A percentile compares a stretch with the other conserved stretches of the same genome.
Conservation (phyloP, 805 yeast genomes). For the Wickerhamomyces hampshirensis region DNA sequence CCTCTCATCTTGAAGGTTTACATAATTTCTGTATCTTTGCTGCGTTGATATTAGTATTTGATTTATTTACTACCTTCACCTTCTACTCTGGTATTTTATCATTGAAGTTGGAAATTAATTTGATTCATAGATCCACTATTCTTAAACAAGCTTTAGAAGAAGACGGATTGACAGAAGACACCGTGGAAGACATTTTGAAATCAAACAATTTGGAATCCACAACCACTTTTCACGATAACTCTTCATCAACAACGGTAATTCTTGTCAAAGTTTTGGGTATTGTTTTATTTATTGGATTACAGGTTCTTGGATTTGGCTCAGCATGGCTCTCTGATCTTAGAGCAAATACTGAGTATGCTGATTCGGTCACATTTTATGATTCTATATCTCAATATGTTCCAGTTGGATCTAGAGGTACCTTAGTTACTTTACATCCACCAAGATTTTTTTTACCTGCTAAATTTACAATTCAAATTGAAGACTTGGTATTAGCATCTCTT, state of each 20-base stretch:
- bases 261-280: constrained; percentile 58
- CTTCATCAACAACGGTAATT: constrained; percentile 40
- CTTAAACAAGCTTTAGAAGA: constrained; percentile 82
- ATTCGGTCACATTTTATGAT: constrained; percentile 20
- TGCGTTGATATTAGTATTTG: constrained; percentile 64
- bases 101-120: constrained; percentile 80
- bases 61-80: constrained; percentile 68
- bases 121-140: constrained; percentile 76
- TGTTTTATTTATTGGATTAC: constrained; percentile 55
- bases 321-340: constrained; percentile 59
- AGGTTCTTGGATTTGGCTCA: constrained; percentile 63
- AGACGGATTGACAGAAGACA: constrained; percentile 75
- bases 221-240: constrained; percentile 23
- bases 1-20: constrained; percentile 65
- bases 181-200: constrained; percentile 64
- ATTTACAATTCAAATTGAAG: constrained; percentile 56
- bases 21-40: constrained; percentile 76
- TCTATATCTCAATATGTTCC: constrained; percentile 23
- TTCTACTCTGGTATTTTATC: constrained; percentile 82
- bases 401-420: constrained; percentile 41
- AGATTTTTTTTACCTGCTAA: constrained; percentile 56
- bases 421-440: constrained; percentile 56
- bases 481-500: constrained; percentile 44
- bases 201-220: constrained; percentile 22
- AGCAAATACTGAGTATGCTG: constrained; percentile 21